Percentiles rank a stretch among this genome's conserved stretches.
phyloP scores from a whole-genome alignment of 2,329 filamentous ascomycete genomes.

The Lasiodiplodia citricola region DNA sequence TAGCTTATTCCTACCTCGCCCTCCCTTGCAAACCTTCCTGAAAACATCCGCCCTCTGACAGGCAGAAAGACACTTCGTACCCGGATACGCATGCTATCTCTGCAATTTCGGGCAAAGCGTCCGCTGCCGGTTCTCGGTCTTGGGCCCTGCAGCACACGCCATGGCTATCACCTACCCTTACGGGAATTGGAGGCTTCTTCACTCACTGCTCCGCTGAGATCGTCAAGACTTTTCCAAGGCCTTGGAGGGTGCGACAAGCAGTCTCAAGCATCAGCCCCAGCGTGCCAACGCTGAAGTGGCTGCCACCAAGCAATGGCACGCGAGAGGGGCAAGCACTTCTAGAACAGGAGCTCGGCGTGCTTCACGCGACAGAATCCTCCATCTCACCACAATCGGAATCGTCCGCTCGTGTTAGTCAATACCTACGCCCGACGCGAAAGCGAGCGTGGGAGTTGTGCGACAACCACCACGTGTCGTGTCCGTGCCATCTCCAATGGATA shows the following conservation, averaged over 20 bases:
- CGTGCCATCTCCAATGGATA: background rate
- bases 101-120: background rate
- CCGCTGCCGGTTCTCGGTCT: background rate
- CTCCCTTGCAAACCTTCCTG: background rate
- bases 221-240: constrained; percentile 10
- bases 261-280: background rate
- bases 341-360: background rate
- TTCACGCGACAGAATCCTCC: constrained; percentile 1
- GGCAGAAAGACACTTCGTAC: background rate
- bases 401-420: background rate
- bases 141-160: background rate
- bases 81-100: background rate
- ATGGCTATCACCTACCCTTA: background rate
- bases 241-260: background rate
- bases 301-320: background rate
- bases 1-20: constrained; percentile 13
- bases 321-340: background rate
- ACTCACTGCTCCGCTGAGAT: background rate
- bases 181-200: background rate
- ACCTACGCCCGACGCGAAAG: background rate
- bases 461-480: background rate
- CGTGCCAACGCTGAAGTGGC: constrained; percentile 6
- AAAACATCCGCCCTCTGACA: background rate
- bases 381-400: background rate
- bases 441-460: background rate